These are phyloP conservation scores for Nicotiana obtusifolia DNA, from an alignment of 257 asterid species.

Conservation along the genomic window DNA sequence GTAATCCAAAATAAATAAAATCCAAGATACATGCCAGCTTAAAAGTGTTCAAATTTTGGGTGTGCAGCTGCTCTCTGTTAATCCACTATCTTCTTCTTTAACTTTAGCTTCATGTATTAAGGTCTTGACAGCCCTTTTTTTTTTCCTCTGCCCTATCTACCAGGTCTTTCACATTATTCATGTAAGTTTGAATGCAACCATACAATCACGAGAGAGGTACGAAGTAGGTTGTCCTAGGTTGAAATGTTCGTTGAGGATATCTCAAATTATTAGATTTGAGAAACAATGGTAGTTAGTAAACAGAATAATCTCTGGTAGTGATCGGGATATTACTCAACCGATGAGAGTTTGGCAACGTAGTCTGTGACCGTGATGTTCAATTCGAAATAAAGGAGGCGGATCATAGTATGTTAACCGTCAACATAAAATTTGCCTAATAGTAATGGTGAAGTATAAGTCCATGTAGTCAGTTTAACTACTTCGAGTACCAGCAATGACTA, in stretches of 20 bases:
- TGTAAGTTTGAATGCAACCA: not conserved
- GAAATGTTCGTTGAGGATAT: not conserved
- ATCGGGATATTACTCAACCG: no score
- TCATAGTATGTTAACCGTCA: not conserved
- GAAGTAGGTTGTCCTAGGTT: not conserved
- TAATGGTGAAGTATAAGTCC: not conserved
- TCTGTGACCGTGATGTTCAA: no score
- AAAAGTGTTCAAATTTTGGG: conserved; percentile 2
- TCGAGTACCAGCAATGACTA: not conserved
- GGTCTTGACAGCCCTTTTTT: not conserved
- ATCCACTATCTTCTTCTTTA: conserved; percentile 7
- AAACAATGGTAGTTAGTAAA: not conserved
- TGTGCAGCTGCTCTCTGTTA: not conserved
- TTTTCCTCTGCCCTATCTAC: not conserved
- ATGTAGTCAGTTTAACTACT: not conserved
- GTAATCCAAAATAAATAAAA: conserved; percentile 7
- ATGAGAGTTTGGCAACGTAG: no score
- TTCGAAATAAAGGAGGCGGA: not conserved
- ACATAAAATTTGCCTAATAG: not conserved
- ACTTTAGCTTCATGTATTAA: not conserved
- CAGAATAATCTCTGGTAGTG: not conserved
- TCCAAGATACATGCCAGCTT: conserved; percentile 8
- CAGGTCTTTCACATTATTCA: not conserved
- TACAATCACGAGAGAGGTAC: not conserved
- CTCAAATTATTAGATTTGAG: not conserved